These are phyloP conservation scores for Auriscalpium microsporum DNA, from an alignment of 768 basidiomycete species.

Conservation along the genomic window DNA sequence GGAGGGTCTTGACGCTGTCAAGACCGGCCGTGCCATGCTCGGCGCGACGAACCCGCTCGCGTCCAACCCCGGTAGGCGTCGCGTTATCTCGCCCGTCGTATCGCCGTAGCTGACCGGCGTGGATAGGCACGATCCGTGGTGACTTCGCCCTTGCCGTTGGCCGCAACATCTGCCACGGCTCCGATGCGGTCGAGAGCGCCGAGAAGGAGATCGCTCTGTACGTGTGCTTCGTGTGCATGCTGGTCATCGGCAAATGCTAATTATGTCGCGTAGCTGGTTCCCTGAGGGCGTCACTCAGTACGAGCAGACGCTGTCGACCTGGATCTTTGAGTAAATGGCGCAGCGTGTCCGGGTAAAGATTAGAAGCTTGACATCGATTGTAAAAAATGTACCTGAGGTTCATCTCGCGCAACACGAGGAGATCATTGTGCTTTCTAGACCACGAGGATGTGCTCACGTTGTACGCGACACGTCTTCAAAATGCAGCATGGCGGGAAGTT, in stretches of 20 bases:
- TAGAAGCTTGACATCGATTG: not conserved
- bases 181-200: constrained; percentile 80
- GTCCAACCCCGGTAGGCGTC: constrained; percentile 65
- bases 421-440: too few species aligned
- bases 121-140: constrained; percentile 87
- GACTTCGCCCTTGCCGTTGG: constrained; percentile 93
- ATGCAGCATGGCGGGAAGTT: too few species aligned
- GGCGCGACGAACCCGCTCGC: constrained; percentile 94
- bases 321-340: constrained; percentile 69
- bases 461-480: too few species aligned
- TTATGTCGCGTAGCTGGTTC: constrained; percentile 64
- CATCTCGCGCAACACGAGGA: too few species aligned
- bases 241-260: constrained; percentile 4
- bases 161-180: constrained; percentile 91
- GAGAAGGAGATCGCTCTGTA: constrained; percentile 94
- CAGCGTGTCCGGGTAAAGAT: not conserved
- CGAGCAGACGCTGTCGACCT: constrained; percentile 49
- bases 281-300: constrained; percentile 77
- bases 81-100: not conserved
- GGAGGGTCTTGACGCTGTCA: constrained; percentile 89
- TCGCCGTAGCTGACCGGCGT: not conserved
- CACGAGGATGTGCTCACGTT: too few species aligned
- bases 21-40: constrained; percentile 93
- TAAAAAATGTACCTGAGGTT: not conserved
- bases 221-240: constrained; percentile 19